Base-by-base conservation (phyloP, 2,329 filamentous ascomycete species). In the Alternaria alternata region DNA sequence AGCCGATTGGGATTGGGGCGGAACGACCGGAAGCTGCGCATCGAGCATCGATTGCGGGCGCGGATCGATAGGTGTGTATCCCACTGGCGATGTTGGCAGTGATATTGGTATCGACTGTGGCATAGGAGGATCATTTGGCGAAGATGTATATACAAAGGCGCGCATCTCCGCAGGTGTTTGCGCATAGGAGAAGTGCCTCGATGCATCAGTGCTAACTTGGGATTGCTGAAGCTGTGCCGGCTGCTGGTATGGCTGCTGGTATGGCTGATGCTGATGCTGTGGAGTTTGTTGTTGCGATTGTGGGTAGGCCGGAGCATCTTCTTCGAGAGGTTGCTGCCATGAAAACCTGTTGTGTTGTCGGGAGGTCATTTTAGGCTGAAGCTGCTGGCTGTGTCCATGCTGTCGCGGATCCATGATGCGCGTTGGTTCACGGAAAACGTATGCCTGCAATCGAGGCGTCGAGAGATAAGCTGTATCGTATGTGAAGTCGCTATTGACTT, bases 131-230 rank as follows among this genome's bases (percentile, higher is more conserved):
- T 72, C 71, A 32, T 59, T 67, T 5, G 69, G 67, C 38, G 68
- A 73, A 2, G 70, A 68, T 26, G 67, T 65, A 42, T 72, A 73
- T 42, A 70, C 65, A 53, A 65, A 64, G 38, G 63, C 73, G 42
- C 72, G 69, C 59, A 71, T 72, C 57, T 77, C 75, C 12, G 75
- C 65, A 7, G 77, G 77, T 18, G 76, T 78, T 34, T 75, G 73
- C 41, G 74, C 72, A 64, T 77, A 78, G 4, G 75, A 78, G 54
- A 77, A 77, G 49, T 67, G 73, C 63, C 76, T 63, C 41, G 66
- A 62, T 8, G 58, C 59, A 47, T 66, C 66, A 18, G 63, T 69
- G 56, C 65, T 63, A 52, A 65, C 49, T 26, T 63, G 63, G 22
- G 62, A 52, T 51, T 51, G 57, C 20, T 30, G 43, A 32, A 49